These are phyloP conservation scores for Balamuthia mandrillaris DNA, from an alignment of 208 protist species.

Conservation along the genomic window DNA sequence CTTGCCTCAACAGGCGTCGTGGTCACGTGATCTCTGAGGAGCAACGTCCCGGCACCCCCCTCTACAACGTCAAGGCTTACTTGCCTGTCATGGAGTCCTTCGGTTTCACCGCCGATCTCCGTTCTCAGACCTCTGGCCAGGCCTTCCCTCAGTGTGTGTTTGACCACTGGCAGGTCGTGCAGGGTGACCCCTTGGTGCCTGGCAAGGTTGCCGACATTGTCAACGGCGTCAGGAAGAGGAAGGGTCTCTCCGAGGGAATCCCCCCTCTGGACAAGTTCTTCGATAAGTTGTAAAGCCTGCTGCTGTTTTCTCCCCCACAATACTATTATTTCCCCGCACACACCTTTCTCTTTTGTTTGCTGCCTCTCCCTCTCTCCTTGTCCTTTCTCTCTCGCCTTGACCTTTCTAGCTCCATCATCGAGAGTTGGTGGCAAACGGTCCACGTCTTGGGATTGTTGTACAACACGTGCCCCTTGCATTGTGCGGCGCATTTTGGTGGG, in stretches of 20 bases:
- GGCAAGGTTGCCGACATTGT: conserved; percentile 77
- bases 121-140: conserved; percentile 87
- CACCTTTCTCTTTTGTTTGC: not conserved
- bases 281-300: conserved; percentile 89
- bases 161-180: conserved; percentile 93
- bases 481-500: too few species aligned
- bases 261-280: conserved; percentile 86
- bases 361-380: not conserved
- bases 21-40: conserved; percentile 93
- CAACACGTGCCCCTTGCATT: too few species aligned
- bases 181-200: conserved; percentile 78
- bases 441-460: too few species aligned
- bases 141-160: conserved; percentile 98
- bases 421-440: too few species aligned
- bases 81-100: conserved; percentile 98
- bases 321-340: not conserved
- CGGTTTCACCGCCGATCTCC: conserved; percentile 94
- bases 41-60: conserved; percentile 89
- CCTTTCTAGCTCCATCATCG: too few species aligned
- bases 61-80: conserved; percentile 95
- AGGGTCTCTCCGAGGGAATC: conserved; percentile 92
- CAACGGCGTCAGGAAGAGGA: conserved; percentile 86
- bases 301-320: too few species aligned
- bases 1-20: conserved; percentile 89
- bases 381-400: too few species aligned